These are phyloP conservation scores for Fraxinus angustifolia DNA, from an alignment of 305 asterid species.

Conservation along the genomic window DNA sequence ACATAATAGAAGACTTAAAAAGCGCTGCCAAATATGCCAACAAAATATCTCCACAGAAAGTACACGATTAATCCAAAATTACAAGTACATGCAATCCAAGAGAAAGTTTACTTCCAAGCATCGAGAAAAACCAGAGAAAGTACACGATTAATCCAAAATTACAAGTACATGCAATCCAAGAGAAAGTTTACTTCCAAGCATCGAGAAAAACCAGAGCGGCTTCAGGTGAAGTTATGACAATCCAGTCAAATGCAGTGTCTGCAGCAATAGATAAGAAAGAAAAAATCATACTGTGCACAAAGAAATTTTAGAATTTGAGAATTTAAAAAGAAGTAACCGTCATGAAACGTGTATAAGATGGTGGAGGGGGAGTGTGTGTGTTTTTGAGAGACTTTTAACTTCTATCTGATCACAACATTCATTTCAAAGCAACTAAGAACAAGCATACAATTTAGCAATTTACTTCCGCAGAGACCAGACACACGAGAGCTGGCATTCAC, in stretches of 20 bases:
- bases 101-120: conserved; percentile 71
- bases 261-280: conserved; percentile 28
- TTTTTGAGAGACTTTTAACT: neutral
- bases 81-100: conserved; percentile 1
- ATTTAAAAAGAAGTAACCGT: conserved; percentile 10
- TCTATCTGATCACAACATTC: neutral
- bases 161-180: conserved; percentile 1
- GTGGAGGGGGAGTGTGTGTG: neutral
- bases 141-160: conserved; percentile 3
- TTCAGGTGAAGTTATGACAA: conserved; percentile 78
- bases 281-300: neutral
- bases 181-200: conserved; percentile 71
- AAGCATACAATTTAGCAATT: neutral
- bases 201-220: conserved; percentile 73
- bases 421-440: neutral
- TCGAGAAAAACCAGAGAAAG: conserved; percentile 40
- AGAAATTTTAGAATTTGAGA: neutral
- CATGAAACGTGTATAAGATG: neutral
- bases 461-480: neutral
- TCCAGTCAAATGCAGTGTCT: conserved; percentile 70
- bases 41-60: neutral
- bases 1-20: neutral
- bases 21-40: neutral
- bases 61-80: conserved; percentile 3
- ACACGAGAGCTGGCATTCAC: neutral